These are phyloP conservation scores for Arachnomyces sp. DNA, from an alignment of 2,329 filamentous ascomycete genomes.

Conservation along the genomic window DNA sequence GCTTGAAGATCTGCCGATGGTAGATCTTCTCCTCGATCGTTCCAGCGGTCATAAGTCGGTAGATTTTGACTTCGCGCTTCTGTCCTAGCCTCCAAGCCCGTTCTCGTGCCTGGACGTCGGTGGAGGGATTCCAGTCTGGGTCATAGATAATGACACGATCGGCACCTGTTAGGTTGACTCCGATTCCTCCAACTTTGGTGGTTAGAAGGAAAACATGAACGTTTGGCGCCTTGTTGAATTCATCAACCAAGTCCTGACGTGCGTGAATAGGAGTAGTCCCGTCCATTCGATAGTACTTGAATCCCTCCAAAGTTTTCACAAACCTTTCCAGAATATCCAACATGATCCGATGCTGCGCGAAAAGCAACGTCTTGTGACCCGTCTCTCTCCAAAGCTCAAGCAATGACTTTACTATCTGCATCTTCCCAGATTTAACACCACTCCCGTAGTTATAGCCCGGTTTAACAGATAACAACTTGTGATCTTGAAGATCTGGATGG, in stretches of 20 bases:
- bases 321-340: constrained; percentile 86
- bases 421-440: constrained; percentile 77
- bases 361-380: constrained; percentile 90
- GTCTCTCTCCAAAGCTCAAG: constrained; percentile 81
- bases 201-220: constrained; percentile 88
- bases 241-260: constrained; percentile 82
- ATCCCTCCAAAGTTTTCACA: constrained; percentile 55
- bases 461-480: constrained; percentile 50
- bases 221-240: constrained; percentile 74
- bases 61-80: constrained; percentile 90
- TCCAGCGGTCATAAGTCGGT: constrained; percentile 93
- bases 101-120: constrained; percentile 89
- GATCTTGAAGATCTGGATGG: constrained; percentile 80
- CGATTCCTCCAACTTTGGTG: constrained; percentile 88
- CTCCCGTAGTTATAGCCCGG: constrained; percentile 68
- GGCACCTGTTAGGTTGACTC: constrained; percentile 88
- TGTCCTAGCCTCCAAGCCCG: constrained; percentile 93
- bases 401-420: constrained; percentile 85
- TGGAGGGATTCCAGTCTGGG: constrained; percentile 97
- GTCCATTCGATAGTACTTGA: constrained; percentile 85
- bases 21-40: constrained; percentile 99
- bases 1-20: constrained; percentile 96
- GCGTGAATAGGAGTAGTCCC: constrained; percentile 81
- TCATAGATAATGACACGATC: constrained; percentile 97
- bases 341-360: constrained; percentile 91